Evolutionary conservation across 2,329 filamentous ascomycete species (phyloP).

Genomic region (Blumeria hordei): DNA sequence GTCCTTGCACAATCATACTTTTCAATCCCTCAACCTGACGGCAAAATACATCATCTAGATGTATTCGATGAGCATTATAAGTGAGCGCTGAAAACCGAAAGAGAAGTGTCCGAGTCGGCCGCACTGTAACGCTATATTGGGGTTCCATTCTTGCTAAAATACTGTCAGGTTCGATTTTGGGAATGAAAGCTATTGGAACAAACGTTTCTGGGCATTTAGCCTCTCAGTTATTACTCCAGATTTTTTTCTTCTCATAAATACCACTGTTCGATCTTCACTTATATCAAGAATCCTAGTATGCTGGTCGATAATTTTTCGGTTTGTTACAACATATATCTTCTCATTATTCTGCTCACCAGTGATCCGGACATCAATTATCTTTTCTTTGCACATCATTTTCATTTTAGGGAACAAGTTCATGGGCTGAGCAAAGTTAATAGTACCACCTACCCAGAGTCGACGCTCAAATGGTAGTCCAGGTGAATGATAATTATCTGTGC

Average conservation of each 20-base stretch:
- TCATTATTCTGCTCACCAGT: conserved; percentile 10
- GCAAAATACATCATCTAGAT: conserved; percentile 53
- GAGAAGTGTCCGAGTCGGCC: conserved; percentile 45
- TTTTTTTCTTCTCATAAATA: conserved; percentile 30
- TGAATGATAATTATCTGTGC: conserved; percentile 57
- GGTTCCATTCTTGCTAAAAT: conserved; percentile 13
- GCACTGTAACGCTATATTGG: conserved; percentile 32
- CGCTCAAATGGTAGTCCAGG: conserved; percentile 49
- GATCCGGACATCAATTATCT: conserved; percentile 20
- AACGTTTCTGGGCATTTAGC: conserved; percentile 9
- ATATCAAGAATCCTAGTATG: conserved; percentile 14
- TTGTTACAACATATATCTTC: conserved; percentile 14
- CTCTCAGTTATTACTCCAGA: conserved; percentile 5
- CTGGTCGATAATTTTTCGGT: conserved; percentile 7
- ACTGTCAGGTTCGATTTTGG: conserved; percentile 2
- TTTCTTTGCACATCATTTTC: conserved; percentile 21
- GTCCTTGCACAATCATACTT: conserved; percentile 65
- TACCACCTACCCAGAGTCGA: conserved; percentile 76
- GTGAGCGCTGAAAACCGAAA: conserved; percentile 82
- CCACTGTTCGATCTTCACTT: conserved; percentile 33
- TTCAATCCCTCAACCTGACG: conserved; percentile 48
- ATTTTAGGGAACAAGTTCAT: conserved; percentile 7
- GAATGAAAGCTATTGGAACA: conserved; percentile 3
- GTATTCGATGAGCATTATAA: conserved; percentile 81
- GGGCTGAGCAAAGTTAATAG: conserved; percentile 20